A percentile compares a stretch with the other conserved stretches of the same genome.
phyloP scores from a whole-genome alignment of 1,284 basidiomycete species.

The Cryptococcus neoformans region DNA sequence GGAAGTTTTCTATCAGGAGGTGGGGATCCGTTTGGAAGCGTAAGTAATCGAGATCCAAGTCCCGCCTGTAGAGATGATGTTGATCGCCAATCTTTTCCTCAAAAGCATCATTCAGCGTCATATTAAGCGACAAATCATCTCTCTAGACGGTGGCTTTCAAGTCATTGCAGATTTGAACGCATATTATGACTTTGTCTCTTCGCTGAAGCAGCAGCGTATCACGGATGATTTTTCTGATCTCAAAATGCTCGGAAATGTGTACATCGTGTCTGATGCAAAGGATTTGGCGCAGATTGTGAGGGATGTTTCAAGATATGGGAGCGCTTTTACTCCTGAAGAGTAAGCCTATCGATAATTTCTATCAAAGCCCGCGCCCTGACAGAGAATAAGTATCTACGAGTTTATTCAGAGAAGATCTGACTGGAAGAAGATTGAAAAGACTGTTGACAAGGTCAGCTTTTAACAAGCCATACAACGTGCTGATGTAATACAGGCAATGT shows the following conservation, averaged over 20 bases:
- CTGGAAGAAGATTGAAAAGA: constrained; percentile 96
- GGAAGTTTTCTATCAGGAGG: constrained; percentile 97
- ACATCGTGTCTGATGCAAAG: constrained; percentile 77
- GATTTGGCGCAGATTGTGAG: constrained; percentile 92
- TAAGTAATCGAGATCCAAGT: constrained; percentile 47
- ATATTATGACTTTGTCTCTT: constrained; percentile 82
- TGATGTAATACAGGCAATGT: constrained; percentile 56
- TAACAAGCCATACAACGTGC: not conserved
- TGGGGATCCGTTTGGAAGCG: constrained; percentile 88
- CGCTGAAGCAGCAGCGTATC: constrained; percentile 65
- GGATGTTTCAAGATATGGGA: constrained; percentile 90
- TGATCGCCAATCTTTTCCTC: not conserved
- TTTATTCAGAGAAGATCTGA: constrained; percentile 89
- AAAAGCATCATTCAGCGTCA: constrained; percentile 89
- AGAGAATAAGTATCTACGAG: constrained; percentile 69
- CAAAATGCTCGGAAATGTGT: constrained; percentile 96
- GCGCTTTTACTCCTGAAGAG: constrained; percentile 86
- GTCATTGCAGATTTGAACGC: constrained; percentile 94
- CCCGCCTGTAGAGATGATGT: not conserved
- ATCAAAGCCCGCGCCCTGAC: not conserved
- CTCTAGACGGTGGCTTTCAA: constrained; percentile 87
- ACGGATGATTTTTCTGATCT: constrained; percentile 85
- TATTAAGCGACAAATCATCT: constrained; percentile 94
- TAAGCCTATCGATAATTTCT: constrained; percentile 40
- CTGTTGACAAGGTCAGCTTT: constrained; percentile 76